Evolutionary conservation across 1,284 basidiomycete genomes (phyloP), one percentile per base, ranked within the genome.

Genomic region (Pyrrhoderma lamaoense): DNA sequence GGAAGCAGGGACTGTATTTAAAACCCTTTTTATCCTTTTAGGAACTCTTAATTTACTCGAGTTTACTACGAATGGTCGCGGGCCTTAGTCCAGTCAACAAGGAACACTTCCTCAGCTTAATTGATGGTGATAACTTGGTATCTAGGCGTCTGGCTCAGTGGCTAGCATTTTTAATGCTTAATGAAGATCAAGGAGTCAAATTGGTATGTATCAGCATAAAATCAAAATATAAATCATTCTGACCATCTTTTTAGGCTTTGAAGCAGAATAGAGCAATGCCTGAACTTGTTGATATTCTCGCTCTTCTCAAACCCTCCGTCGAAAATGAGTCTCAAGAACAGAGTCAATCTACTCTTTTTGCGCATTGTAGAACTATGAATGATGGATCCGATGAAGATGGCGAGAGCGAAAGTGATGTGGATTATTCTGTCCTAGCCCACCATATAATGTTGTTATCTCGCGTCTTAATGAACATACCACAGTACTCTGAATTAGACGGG

Each of bases 341-440:
- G 11, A 31, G 27, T 11, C 27, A 31, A 19, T 23, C 42, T 8
- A 31, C 38, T n/a, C 21, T 45, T 22, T 54, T 54, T 25, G 34
- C 67, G 31, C 60, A 72, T 45, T 77, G 80, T 57, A 74, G 76
- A 38, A 77, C 40, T 57, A 70, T 7, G 64, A 14, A 16, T 8
- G 14, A 7, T n/a, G 38, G 14, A 14, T 40, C 21, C n/a, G 38
- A 40, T n/a, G n/a, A 5, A 40, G 38, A 22, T 40, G n/a, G 7
- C 16, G 35, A 16, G 9, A 64, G 31, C 62, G 62, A 42, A 45
- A 18, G 68, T 72, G 19, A 65, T 2, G 75, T 73, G 2, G 75
- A 85, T 59, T 87, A 80, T 57, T 72, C 77, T 35, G 72, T 76
- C 44, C 70, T 89, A 59, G 65, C 69, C 3, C 71, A 72, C 58